Evolutionary conservation across 176 grass and related monocot species (phyloP).

Genomic region (Eragrostis curvula): DNA sequence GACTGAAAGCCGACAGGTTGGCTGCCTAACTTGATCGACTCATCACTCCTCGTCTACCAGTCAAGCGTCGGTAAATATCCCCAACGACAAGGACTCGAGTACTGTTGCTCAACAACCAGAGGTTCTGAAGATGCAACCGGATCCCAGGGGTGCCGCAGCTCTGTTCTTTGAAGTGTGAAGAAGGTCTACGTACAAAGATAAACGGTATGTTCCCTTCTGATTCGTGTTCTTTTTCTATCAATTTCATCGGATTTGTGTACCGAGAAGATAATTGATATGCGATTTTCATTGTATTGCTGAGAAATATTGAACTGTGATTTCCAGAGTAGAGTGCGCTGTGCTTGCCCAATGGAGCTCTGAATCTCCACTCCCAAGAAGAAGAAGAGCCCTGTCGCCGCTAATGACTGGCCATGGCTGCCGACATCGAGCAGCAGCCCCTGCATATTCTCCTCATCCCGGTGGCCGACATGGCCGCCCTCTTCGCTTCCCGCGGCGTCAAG

Average conservation of each 20-base stretch:
- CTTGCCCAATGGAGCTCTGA: neutral
- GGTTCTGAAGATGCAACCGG: too few relatives aligned
- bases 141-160: too few relatives aligned
- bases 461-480: slow-evolving; percentile 50
- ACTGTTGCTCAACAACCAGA: too few relatives aligned
- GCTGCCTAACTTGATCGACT: too few relatives aligned
- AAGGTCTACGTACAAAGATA: too few relatives aligned
- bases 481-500: slow-evolving; percentile 47
- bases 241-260: neutral
- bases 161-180: too few relatives aligned
- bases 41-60: too few relatives aligned
- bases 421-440: slow-evolving; percentile 10
- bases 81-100: too few relatives aligned
- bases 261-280: neutral
- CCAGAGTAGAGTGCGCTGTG: neutral
- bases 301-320: too few relatives aligned
- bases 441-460: slow-evolving; percentile 56
- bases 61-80: too few relatives aligned
- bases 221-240: neutral
- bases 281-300: neutral
- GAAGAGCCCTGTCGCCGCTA: too few relatives aligned
- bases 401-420: neutral
- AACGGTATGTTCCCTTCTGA: neutral
- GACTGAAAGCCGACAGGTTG: too few relatives aligned
- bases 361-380: neutral